Conservation (phyloP, 768 basidiomycete genomes). For the Gloeopeniophorella convolvens region DNA sequence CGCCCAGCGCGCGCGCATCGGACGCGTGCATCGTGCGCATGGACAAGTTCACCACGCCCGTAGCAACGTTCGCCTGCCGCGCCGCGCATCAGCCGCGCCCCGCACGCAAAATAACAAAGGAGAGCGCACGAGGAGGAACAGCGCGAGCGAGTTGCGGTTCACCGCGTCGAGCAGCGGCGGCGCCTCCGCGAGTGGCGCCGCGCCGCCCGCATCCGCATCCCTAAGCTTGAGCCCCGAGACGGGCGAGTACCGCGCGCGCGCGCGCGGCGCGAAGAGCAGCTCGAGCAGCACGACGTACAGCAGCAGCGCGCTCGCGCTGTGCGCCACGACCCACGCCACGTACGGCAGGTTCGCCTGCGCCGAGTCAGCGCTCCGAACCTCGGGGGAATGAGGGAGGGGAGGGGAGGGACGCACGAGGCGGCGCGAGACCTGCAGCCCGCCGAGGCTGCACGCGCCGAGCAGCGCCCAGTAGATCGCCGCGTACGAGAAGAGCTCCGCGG, state of each 20-base stretch:
- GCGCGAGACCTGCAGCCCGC: conserved; percentile 45
- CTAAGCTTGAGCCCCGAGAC: conserved; percentile 33
- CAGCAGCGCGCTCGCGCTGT: conserved; percentile 82
- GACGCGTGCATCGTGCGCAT: conserved; percentile 76
- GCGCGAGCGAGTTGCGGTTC: conserved; percentile 68
- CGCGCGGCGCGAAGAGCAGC: conserved; percentile 44
- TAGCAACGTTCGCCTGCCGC: conserved; percentile 78
- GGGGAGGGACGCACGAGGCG: conserved; percentile 44
- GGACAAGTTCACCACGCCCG: conserved; percentile 77
- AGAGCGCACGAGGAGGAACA: conserved; percentile 77
- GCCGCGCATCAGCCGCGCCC: neutral
- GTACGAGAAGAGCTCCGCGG: conserved; percentile 71
- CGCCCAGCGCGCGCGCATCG: conserved; percentile 47
- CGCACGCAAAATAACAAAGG: neutral
- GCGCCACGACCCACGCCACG: conserved; percentile 83
- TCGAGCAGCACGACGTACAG: conserved; percentile 77
- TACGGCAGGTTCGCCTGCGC: conserved; percentile 81
- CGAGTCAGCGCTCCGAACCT: neutral
- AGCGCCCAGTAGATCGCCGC: conserved; percentile 72
- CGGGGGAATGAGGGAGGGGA: neutral
- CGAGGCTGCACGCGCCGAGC: conserved; percentile 33
- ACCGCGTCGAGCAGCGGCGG: conserved; percentile 67
- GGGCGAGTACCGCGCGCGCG: conserved; percentile 30
- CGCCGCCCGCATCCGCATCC: conserved; percentile 23
- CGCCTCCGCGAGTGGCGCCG: too few species aligned